phyloP scores from a whole-genome alignment of 2,329 filamentous ascomycete genomes.

The Talaromyces sp. region DNA sequence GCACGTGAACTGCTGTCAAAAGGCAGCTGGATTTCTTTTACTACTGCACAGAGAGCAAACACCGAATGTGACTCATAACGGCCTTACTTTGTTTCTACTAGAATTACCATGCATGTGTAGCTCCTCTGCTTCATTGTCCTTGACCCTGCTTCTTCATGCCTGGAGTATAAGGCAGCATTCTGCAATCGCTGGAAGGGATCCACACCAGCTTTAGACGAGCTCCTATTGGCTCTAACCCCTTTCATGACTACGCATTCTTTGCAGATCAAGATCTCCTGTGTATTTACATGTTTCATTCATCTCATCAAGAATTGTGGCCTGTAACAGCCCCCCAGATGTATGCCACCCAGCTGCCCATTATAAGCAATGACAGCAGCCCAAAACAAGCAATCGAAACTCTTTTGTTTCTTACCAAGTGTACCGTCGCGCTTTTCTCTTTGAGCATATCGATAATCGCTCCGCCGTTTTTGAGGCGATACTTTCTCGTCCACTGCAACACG shows the following conservation, averaged over 20 bases:
- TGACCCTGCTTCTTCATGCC: background rate
- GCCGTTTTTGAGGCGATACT: conserved; percentile 46
- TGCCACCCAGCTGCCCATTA: conserved; percentile 48
- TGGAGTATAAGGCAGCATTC: background rate
- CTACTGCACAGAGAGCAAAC: background rate
- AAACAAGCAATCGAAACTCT: conserved; percentile 46
- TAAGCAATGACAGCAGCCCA: conserved; percentile 42
- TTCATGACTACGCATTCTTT: background rate
- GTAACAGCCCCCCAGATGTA: conserved; percentile 62
- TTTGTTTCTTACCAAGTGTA: conserved; percentile 37
- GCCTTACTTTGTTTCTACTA: background rate
- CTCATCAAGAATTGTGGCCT: conserved; percentile 40
- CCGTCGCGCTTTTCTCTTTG: conserved; percentile 42
- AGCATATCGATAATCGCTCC: conserved; percentile 45
- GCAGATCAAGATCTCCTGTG: background rate
- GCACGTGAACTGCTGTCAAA: background rate
- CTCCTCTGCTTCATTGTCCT: background rate
- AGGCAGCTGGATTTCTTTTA: background rate
- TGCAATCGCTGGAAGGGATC: background rate
- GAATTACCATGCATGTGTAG: background rate
- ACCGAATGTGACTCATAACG: no score
- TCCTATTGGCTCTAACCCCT: background rate
- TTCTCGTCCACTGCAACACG: conserved; percentile 57
- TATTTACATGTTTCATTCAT: no score
- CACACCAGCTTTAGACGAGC: background rate